phyloP scores from a whole-genome alignment of 352 stramenopile species.

The Pythium aquatile region DNA sequence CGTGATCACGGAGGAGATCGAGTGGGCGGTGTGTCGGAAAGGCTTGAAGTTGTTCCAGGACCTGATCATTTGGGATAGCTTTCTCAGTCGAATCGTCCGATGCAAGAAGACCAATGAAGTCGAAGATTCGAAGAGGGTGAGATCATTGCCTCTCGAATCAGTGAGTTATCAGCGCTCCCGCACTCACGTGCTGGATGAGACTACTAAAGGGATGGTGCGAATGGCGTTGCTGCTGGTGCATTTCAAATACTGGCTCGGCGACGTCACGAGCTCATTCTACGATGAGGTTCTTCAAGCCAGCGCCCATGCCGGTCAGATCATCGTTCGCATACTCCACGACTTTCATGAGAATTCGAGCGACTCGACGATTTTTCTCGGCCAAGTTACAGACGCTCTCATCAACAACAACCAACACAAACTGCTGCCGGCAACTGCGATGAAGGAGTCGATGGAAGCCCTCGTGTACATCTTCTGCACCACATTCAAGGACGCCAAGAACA shows the following conservation, averaged over 20 bases:
- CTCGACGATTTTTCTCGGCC: neutral
- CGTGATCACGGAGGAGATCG: neutral
- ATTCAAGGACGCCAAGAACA: slow-evolving; percentile 1
- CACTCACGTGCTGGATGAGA: slow-evolving; percentile 5
- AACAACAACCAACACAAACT: slow-evolving; percentile 8
- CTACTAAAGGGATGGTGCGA: neutral
- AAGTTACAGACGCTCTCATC: neutral
- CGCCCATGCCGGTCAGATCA: slow-evolving; percentile 4
- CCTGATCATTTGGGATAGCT: slow-evolving; percentile 9
- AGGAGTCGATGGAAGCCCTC: slow-evolving; percentile 11
- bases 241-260: slow-evolving; percentile 21
- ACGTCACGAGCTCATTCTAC: slow-evolving; percentile 4
- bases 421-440: neutral
- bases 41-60: slow-evolving; percentile 8
- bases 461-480: slow-evolving; percentile 4
- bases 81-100: slow-evolving; percentile 1
- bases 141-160: neutral
- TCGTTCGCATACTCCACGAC: slow-evolving; percentile 3
- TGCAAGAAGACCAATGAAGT: neutral
- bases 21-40: slow-evolving; percentile 16
- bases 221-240: slow-evolving; percentile 13
- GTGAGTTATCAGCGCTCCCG: neutral
- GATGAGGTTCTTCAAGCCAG: slow-evolving; percentile 8
- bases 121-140: neutral
- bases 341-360: slow-evolving; percentile 8